Conservation (phyloP, 2,329 filamentous ascomycete species). For the Cladophialophora carrionii region DNA sequence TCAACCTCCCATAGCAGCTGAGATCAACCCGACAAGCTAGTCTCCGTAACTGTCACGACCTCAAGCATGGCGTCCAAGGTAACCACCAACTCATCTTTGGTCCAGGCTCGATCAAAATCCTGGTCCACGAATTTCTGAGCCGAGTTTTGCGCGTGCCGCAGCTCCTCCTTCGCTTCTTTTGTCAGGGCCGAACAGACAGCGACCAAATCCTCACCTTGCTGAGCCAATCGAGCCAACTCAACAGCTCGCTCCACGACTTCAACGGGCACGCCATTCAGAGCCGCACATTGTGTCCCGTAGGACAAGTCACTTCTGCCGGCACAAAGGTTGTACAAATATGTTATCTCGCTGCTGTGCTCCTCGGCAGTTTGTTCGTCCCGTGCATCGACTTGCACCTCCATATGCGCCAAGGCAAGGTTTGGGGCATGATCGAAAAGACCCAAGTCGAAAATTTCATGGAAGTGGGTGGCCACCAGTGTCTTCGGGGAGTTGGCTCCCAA, state of each 20-base stretch:
- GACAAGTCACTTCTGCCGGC: conserved; percentile 74
- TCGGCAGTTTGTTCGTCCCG: conserved; percentile 2
- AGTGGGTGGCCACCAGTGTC: conserved; percentile 65
- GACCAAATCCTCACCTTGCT: conserved; percentile 74
- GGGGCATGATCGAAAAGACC: conserved; percentile 55
- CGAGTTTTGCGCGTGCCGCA: conserved; percentile 63
- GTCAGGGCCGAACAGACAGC: conserved; percentile 71
- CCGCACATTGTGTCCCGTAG: conserved; percentile 83
- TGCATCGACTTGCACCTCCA: conserved; percentile 57
- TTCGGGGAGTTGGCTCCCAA: conserved; percentile 58
- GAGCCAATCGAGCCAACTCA: conserved; percentile 68
- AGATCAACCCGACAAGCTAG: background rate
- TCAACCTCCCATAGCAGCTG: conserved; percentile 19
- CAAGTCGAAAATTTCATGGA: conserved; percentile 61
- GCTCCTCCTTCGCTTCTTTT: conserved; percentile 62
- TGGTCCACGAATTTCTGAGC: conserved; percentile 31
- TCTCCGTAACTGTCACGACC: conserved; percentile 1
- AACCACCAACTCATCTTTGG: conserved; percentile 19
- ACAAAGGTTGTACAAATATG: conserved; percentile 69
- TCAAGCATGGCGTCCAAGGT: conserved; percentile 26
- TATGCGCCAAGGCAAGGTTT: conserved; percentile 59
- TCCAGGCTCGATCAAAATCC: conserved; percentile 30
- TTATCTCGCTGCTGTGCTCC: conserved; percentile 58
- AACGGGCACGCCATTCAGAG: conserved; percentile 77
- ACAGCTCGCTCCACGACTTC: conserved; percentile 76